Evolutionary conservation across 441 rosid genomes (phyloP), one percentile per base, ranked within the genome.

Genomic region (Mallotus japonicus): DNA sequence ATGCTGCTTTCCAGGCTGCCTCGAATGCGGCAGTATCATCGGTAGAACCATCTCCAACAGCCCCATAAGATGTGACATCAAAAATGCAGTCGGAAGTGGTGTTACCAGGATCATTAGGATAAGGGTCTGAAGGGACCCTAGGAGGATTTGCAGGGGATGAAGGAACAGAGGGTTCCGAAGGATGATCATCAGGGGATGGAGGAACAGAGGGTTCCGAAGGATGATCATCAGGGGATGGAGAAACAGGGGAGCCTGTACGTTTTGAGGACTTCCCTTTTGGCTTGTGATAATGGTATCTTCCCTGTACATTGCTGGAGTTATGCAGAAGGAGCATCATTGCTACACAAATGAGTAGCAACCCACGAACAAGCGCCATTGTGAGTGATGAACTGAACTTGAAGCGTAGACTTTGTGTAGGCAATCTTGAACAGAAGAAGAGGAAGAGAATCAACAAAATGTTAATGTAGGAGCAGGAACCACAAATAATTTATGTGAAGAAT

Each of bases 1-100:
- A 94, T 10, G 97, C 99, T 0, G 87, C 93, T 79, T 92, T 90
- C 99, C 99, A 94, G 2, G 99, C 97, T 0, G 55, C 87, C 42
- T 42, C 75, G 81, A 94, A 92, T 8, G 99, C 97, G 0, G 81
- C 80, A 11, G 95, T 92, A 80, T 94, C 99, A 12, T 94, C 97
- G 0, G 90, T 80, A 17, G 75, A 74, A 3, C 97, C 99, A 32
- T 94, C 97, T 12, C 99, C 99, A 0, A 87, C 86, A 1, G 97
- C 99, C 0, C 99, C 99, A 20, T 67, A 88, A 16, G 88, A 61
- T 3, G 84, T 88, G 9, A 94, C 99, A 44, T 94, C 92, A 62
- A 88, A 94, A 70, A 87, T 54, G 65, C 81, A 54, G 69, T 72
- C 81, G 0, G 87, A 37, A 32, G 66, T 70, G 8, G 87, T 64